These are phyloP conservation scores for Cladophialophora exuberans DNA, from an alignment of 2,329 filamentous ascomycete species.

Conservation along the genomic window DNA sequence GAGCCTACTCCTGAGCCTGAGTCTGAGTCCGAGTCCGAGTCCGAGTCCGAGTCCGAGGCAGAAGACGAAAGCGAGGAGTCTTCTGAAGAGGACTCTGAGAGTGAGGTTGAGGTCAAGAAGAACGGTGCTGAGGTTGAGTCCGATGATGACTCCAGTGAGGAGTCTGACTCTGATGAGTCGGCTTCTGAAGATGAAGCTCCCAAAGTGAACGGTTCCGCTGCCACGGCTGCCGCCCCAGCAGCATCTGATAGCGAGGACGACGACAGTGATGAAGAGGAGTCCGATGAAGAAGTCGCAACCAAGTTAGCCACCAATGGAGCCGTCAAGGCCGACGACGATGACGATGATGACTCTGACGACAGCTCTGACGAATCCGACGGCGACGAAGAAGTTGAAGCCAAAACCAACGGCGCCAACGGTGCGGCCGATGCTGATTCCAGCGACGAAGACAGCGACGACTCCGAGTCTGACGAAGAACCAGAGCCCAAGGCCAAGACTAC, in stretches of 20 bases:
- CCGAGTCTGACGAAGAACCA: conserved; percentile 38
- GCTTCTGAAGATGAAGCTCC: conserved; percentile 38
- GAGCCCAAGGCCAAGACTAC: conserved; percentile 33
- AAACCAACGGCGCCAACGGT: conserved; percentile 25
- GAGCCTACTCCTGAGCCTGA: conserved; percentile 39
- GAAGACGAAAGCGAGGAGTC: conserved; percentile 41
- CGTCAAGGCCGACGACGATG: no score
- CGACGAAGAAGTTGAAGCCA: conserved; percentile 43
- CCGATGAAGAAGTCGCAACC: no score
- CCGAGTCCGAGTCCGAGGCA: conserved; percentile 38
- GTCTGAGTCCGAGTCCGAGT: conserved; percentile 39
- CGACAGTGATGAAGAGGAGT: no score
- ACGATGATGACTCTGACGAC: conserved; percentile 38
- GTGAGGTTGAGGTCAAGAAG: conserved; percentile 41
- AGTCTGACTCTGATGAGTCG: conserved; percentile 37
- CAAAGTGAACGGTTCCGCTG: no score
- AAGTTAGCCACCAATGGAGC: no score
- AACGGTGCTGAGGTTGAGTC: background rate
- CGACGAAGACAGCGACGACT: conserved; percentile 38
- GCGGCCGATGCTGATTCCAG: conserved; percentile 35
- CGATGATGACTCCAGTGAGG: conserved; percentile 38
- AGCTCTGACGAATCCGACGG: conserved; percentile 33
- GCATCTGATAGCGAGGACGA: no score
- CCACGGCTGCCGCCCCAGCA: no score
- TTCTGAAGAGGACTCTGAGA: conserved; percentile 35